These are phyloP conservation scores for Xylaria hypoxylon DNA, from an alignment of 2,329 filamentous ascomycete species.

Conservation along the genomic window DNA sequence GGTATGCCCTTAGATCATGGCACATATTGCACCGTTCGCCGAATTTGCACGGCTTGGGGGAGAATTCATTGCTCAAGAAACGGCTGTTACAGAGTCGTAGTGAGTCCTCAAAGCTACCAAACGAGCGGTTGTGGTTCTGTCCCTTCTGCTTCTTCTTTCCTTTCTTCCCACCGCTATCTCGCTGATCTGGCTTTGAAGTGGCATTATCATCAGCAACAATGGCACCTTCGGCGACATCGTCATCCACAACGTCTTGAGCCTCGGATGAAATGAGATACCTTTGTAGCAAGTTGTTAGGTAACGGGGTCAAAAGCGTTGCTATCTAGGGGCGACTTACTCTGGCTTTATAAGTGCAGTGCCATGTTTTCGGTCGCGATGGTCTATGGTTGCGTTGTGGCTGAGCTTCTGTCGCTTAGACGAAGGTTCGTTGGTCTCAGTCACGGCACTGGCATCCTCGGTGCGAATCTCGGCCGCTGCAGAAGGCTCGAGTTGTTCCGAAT, in stretches of 20 bases:
- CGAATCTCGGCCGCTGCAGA: constrained; percentile 31
- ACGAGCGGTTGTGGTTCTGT: constrained; percentile 86
- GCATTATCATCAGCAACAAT: constrained; percentile 70
- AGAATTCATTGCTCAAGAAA: constrained; percentile 80
- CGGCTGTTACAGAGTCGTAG: constrained; percentile 82
- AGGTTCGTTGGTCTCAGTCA: constrained; percentile 54
- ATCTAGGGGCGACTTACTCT: constrained; percentile 48
- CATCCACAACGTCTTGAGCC: constrained; percentile 56
- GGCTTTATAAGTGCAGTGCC: constrained; percentile 54
- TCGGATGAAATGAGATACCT: constrained; percentile 51
- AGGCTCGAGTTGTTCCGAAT: constrained; percentile 32
- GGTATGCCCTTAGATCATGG: constrained; percentile 87
- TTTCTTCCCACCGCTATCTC: constrained; percentile 48
- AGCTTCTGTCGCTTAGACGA: constrained; percentile 71
- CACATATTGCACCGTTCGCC: constrained; percentile 84
- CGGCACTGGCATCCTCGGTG: constrained; percentile 42
- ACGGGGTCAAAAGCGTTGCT: neutral
- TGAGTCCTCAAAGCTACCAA: constrained; percentile 82
- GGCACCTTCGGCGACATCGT: constrained; percentile 71
- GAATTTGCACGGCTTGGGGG: constrained; percentile 79
- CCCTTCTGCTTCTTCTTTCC: constrained; percentile 67
- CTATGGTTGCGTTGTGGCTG: constrained; percentile 50
- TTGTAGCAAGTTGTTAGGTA: constrained; percentile 5
- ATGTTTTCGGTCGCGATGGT: constrained; percentile 38
- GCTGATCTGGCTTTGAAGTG: constrained; percentile 55